Base-by-base conservation (phyloP, 306 rosid species). In the Urtica urens region DNA sequence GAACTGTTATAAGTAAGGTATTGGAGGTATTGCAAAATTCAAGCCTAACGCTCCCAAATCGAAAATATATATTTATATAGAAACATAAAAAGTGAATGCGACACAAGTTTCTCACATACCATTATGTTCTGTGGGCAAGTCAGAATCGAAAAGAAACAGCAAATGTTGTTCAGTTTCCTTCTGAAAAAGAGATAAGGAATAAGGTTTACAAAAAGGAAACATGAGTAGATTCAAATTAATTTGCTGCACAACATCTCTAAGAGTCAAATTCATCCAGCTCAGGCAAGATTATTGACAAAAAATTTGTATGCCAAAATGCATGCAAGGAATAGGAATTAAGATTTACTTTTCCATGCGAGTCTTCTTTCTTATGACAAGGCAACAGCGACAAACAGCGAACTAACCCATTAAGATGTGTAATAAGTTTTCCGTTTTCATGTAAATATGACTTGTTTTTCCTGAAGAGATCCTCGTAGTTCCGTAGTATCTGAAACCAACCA, bases 321-420 rank as follows among this genome's bases (percentile, higher is more conserved):
- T 46, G 44, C 44, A 53, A 48, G 23, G 29, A 58, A 43, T 37
- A 31, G 49, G 43, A 22, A 27, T 38, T 40, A 65, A 60, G 53
- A 34, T 18, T 50, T 69, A 90, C 95, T 73, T 79, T 71, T 59
- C 68, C 70, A 51, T 46, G 38, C 39, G 73, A 75, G 69, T 65
- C 68, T 66, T 73, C 79, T 66, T 43, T 62, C 66, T 40, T 70
- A 65, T 79, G 75, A 76, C 80, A 72, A 13, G 97, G 82, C 75
- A 90, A 72, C 64, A 90, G 76, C 2, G 74, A 77, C 73, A 90
- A 67, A 82, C 97, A 81, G 51, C 49, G 80, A 46, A 64, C 74
- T 70, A 90, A 65, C 65, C 97, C 94, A 8, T 79, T 53, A 64
- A 90, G 78, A 62, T 57, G 69, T 66, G 55, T 73, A 62, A 72